Base-by-base conservation (phyloP, 345 rosid genomes). In the Hibiscus trionum region DNA sequence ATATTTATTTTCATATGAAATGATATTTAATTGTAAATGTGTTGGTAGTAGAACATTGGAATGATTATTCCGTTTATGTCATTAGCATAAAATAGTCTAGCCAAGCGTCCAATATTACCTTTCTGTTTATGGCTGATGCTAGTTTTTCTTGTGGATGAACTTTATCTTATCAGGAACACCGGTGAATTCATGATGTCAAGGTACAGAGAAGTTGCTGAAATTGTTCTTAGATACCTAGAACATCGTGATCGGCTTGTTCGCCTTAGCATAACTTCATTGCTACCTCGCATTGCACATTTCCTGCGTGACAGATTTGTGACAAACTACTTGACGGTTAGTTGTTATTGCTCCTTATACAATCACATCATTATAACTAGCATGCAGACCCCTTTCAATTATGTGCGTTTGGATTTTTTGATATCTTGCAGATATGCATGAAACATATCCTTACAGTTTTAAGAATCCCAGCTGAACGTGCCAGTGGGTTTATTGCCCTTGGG, bases 121-220 rank as follows among this genome's bases (percentile, higher is more conserved):
- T 17, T 55, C 56, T 9, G 31, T 35, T 47, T 75, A 57, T 15
- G 37, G 21, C 70, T 76, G 44, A 57, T 59, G 55, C 27, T 69
- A 64, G 24, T 46, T 14, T 47, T 76, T 69, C 53, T 61, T 21
- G 16, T 71, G 37, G 44, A 67, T 69, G 24, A 71, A 33, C 17
- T 71, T 72, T 47, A 29, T 52, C 5, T 80, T 72, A 75, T 85
- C 96, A 96, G 99, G 84, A 96, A 96, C 82, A 93, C 99, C 0
- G 99, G 99, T 29, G 99, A 96, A 78, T 96, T 96, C 80, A 96
- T 95, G 99, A 95, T 92, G 99, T 92, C 98, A 60, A 88, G 99
- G 84, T 91, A 96, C 77, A 86, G 91, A 80, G 99, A 96, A 87
- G 99, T 96, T 62, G 99, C 99, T 19, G 99, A 96, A 21, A 93